phyloP scores from a whole-genome alignment of 768 basidiomycete species.

The Boletus insuetus region DNA sequence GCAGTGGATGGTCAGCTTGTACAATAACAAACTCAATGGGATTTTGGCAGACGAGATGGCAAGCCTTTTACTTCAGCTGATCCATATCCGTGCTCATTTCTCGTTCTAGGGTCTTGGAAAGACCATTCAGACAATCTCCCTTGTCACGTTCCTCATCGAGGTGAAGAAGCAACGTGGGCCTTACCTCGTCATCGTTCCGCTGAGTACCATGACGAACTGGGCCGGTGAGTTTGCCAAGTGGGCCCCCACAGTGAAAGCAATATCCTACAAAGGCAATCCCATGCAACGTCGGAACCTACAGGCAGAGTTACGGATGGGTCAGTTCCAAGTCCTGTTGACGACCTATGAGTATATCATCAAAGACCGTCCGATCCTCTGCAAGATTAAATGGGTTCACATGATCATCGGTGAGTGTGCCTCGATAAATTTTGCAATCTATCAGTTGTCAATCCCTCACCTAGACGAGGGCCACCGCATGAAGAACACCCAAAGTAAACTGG shows the following conservation, averaged over 20 bases:
- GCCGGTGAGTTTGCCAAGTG: constrained; percentile 96
- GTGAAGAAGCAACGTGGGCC: constrained; percentile 87
- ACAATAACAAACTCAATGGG: constrained; percentile 93
- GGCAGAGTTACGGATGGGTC: constrained; percentile 68
- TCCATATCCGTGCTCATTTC: constrained; percentile 8
- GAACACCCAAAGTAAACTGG: constrained; percentile 87
- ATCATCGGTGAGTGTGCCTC: constrained; percentile 67
- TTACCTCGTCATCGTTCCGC: constrained; percentile 92
- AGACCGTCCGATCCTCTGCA: constrained; percentile 85
- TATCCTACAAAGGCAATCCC: constrained; percentile 93
- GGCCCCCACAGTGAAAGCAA: constrained; percentile 77
- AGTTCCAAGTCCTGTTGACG: constrained; percentile 91
- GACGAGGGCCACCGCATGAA: constrained; percentile 99
- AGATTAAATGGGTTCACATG: constrained; percentile 96
- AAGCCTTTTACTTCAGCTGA: constrained; percentile 15
- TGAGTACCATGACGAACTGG: constrained; percentile 98
- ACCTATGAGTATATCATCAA: constrained; percentile 99
- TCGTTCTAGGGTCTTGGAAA: constrained; percentile 81
- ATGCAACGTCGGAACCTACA: constrained; percentile 76
- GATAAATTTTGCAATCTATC: background rate
- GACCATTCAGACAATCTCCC: constrained; percentile 92
- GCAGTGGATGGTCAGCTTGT: constrained; percentile 98
- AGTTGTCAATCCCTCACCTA: constrained; percentile 25
- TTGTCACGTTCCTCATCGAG: constrained; percentile 94
- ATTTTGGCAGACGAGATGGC: constrained; percentile 96